A percentile compares a stretch with the other conserved stretches of the same genome.
Conservation (phyloP, 257 asterid genomes). For the Salvia splendens region DNA sequence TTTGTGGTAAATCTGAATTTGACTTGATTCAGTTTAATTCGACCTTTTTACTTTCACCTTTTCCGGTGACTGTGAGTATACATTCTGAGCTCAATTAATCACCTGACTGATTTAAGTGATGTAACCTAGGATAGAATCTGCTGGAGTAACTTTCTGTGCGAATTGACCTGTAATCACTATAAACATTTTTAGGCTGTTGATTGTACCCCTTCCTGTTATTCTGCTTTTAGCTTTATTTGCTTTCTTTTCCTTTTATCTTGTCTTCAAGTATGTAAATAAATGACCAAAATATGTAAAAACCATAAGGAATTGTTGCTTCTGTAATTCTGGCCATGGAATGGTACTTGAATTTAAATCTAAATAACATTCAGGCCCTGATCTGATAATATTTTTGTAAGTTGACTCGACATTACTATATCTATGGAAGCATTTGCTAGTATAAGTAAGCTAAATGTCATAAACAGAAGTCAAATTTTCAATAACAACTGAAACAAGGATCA, state of each 20-base stretch:
- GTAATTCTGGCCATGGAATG: not conserved
- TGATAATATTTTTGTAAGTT: too few relatives aligned
- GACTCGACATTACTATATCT: too few relatives aligned
- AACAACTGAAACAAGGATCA: too few relatives aligned
- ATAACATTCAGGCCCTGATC: too few relatives aligned
- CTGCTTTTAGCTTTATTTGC: not conserved
- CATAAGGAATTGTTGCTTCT: not conserved
- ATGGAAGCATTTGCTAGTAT: too few relatives aligned
- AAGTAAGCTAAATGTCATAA: too few relatives aligned
- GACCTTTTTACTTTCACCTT: not conserved
- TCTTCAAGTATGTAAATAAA: not conserved
- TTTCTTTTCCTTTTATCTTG: not conserved
- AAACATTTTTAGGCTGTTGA: not conserved
- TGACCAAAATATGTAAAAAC: not conserved
- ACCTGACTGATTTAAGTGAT: constrained; percentile 3
- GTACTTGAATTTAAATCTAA: not conserved
- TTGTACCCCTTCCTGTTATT: not conserved
- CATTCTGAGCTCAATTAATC: constrained; percentile 1
- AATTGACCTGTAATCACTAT: constrained; percentile 6
- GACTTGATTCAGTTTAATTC: not conserved
- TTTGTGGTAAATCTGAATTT: constrained; percentile 11
- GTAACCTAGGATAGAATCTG: constrained; percentile 20
- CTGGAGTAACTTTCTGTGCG: not conserved
- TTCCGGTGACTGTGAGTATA: not conserved
- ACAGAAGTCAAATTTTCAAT: too few relatives aligned